Conservation (phyloP, 2,329 filamentous ascomycete species). For the Colletotrichum chrysophilum region DNA sequence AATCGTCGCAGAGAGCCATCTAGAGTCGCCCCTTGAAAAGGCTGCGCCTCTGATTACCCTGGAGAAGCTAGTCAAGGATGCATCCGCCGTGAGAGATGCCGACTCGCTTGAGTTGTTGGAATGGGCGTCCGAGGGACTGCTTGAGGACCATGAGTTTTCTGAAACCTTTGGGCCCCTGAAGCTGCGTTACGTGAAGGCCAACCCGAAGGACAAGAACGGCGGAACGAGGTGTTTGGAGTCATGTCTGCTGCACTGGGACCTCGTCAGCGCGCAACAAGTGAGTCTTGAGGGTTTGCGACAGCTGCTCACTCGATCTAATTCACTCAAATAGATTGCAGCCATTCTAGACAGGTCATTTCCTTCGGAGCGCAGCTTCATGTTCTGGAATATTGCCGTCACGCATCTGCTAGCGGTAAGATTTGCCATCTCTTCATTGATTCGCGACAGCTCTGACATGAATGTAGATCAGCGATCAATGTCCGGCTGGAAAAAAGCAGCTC, state of each 20-base stretch:
- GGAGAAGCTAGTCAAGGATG: slow-evolving; percentile 51
- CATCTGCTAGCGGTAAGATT: slow-evolving; percentile 56
- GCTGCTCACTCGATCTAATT: not conserved
- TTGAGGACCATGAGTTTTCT: slow-evolving; percentile 44
- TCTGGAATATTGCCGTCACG: slow-evolving; percentile 60
- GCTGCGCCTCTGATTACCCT: slow-evolving; percentile 48
- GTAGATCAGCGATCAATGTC: slow-evolving; percentile 51
- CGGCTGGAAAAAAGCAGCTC: slow-evolving; percentile 54
- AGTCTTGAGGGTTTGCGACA: not conserved
- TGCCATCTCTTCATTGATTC: no score
- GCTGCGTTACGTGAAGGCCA: slow-evolving; percentile 55
- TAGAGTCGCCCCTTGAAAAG: slow-evolving; percentile 54
- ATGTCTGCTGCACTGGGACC: slow-evolving; percentile 60
- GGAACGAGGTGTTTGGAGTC: slow-evolving; percentile 53
- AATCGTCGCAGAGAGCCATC: slow-evolving; percentile 55
- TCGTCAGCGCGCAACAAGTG: slow-evolving; percentile 63
- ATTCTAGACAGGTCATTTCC: slow-evolving; percentile 57
- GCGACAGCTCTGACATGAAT: not conserved
- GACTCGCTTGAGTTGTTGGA: slow-evolving; percentile 60
- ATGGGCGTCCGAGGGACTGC: slow-evolving; percentile 51
- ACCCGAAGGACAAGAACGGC: slow-evolving; percentile 49
- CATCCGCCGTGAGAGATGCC: slow-evolving; percentile 50
- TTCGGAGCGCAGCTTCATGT: slow-evolving; percentile 53
- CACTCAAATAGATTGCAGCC: slow-evolving; percentile 52
- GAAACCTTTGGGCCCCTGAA: slow-evolving; percentile 56